These are phyloP conservation scores for Rhodotorula sp. DNA, from an alignment of 1,284 basidiomycete species.

Conservation along the genomic window DNA sequence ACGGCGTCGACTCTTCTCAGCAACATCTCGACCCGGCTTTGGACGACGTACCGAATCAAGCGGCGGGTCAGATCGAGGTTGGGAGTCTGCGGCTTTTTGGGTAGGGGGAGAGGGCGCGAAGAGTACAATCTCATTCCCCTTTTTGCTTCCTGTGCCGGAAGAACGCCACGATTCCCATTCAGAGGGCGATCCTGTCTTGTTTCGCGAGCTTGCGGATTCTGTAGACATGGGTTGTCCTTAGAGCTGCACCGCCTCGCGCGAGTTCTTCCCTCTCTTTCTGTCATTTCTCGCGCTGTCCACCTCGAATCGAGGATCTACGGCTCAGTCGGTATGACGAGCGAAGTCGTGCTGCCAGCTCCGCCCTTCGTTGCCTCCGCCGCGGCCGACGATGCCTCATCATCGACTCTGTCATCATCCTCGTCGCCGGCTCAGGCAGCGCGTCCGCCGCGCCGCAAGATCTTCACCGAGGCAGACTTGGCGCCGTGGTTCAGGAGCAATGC, in stretches of 20 bases:
- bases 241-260: not conserved
- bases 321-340: not conserved
- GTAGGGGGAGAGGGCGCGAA: not conserved
- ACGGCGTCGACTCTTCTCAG: not conserved
- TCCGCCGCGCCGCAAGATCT: conserved; percentile 42
- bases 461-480: conserved; percentile 45
- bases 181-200: no score
- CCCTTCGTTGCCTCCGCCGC: not conserved
- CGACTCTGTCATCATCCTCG: not conserved
- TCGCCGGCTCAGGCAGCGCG: not conserved
- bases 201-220: no score
- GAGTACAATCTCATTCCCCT: not conserved
- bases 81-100: conserved; percentile 32
- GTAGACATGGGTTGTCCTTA: not conserved
- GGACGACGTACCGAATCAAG: conserved; percentile 3
- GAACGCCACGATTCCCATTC: no score
- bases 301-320: not conserved
- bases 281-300: not conserved
- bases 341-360: not conserved
- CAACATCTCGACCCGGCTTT: conserved; percentile 15
- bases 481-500: conserved; percentile 45
- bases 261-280: not conserved
- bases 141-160: not conserved
- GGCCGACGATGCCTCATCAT: not conserved
- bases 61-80: conserved; percentile 17